These are phyloP conservation scores for Rachicladosporium sp. DNA, from an alignment of 2,329 filamentous ascomycete genomes.

Conservation along the genomic window DNA sequence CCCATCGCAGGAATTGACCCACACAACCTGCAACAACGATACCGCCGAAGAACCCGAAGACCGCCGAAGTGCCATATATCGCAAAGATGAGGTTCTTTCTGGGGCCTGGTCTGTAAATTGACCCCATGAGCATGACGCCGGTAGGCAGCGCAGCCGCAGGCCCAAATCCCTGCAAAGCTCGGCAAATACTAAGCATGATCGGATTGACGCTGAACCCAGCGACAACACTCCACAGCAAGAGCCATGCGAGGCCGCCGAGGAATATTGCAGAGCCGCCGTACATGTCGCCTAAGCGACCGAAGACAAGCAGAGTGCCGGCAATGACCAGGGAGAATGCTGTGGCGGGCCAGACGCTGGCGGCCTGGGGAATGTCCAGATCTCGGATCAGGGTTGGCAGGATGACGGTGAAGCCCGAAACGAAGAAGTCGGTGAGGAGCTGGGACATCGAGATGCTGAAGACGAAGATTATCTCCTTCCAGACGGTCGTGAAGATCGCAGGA, in stretches of 20 bases:
- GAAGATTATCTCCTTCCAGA: slow-evolving; percentile 46
- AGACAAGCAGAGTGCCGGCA: slow-evolving; percentile 36
- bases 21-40: slow-evolving; percentile 52
- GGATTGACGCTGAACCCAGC: slow-evolving; percentile 18
- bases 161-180: slow-evolving; percentile 21
- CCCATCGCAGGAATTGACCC: slow-evolving; percentile 43
- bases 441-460: slow-evolving; percentile 36
- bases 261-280: slow-evolving; percentile 50
- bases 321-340: slow-evolving; percentile 37
- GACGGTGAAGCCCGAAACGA: slow-evolving; percentile 60
- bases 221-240: slow-evolving; percentile 17
- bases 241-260: slow-evolving; percentile 41
- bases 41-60: slow-evolving; percentile 45
- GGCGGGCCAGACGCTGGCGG: slow-evolving; percentile 44
- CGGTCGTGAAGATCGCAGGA: slow-evolving; percentile 41
- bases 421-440: slow-evolving; percentile 45
- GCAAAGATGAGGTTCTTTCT: slow-evolving; percentile 22
- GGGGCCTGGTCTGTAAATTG: slow-evolving; percentile 19
- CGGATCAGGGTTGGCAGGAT: slow-evolving; percentile 52
- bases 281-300: slow-evolving; percentile 36
- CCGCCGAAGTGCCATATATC: slow-evolving; percentile 39
- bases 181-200: slow-evolving; percentile 20
- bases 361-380: slow-evolving; percentile 53
- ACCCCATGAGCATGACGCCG: slow-evolving; percentile 19
- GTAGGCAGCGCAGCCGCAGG: slow-evolving; percentile 20